Evolutionary conservation across 345 rosid genomes (phyloP), one percentile per base, ranked within the genome.

Genomic region (Euphorbia pulcherrima): DNA sequence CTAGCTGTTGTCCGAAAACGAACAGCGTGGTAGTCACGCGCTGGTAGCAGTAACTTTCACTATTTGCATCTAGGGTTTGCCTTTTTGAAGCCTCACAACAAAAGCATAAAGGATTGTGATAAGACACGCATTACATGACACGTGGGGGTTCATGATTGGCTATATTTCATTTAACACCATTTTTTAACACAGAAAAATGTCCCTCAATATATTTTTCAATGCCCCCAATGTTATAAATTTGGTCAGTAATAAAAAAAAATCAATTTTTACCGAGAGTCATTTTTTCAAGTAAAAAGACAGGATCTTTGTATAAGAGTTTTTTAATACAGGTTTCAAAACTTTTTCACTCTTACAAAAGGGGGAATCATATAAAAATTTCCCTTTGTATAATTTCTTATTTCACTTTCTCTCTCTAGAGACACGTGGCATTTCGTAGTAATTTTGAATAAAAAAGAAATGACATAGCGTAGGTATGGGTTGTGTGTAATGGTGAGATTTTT

Each of bases 41-140:
- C 13, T 0, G 0, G 55, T 37, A 72, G 68, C 44, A 73, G 68
- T 76, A 55, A 14, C 67, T 63, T 46, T 17, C 58, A 66, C 79
- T 64, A 40, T 69, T 77, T 57, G 73, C 24, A 65, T 75, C 81
- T 84, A 83, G 90, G 96, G 88, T 85, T 87, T 65, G 35, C 37
- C 30, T 24, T 75, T 28, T 14, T 33, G 9, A 29, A 47, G 28
- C 70, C 66, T 55, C 77, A 48, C 68, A 71, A 48, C 37, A 44
- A 16, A 48, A 33, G 30, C 55, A 60, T 72, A 81, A 78, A 80
- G 88, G 86, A 73, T 69, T 70, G 84, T 78, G 88, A 87, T 86
- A 81, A 89, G 90, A 84, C 78, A 82, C 91, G 82, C 88, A 83
- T 77, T 68, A 27, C 35, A 23, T 39, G 68, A 62, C 86, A 87